Evolutionary conservation across 805 yeast species (phyloP), one percentile per base, ranked within the genome.

Genomic region (Metschnikowia lochheadii): DNA sequence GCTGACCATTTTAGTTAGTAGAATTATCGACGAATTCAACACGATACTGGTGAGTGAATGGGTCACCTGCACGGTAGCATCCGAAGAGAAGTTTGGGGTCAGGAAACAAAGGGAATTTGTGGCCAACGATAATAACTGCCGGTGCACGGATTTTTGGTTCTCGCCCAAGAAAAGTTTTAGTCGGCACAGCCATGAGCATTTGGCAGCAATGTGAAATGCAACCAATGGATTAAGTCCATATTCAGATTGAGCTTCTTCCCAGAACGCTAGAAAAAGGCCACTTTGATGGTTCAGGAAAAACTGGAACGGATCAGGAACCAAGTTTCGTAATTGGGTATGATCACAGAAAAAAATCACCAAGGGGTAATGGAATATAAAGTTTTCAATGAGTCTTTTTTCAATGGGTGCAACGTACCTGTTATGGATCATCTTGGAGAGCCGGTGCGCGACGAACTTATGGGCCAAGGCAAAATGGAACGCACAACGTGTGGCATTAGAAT

Each of bases 161-260:
- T 40, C 37, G 11, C 38, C 38, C 6, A 52, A 45, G 10, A 54
- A 56, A 29, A 48, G 50, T 2, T 44, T 47, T 13, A 56, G 52
- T 2, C 59, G 50, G 36, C 57, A 54, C 59, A 56, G 57, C 59
- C 59, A 56, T 3, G 59, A 52, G 40, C 54, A 46, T 35, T 56
- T 56, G 21, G 59, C 56, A 14, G 59, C 59, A 21, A 56, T 50
- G 38, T 50, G 57, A 23, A 56, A 56, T 3, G 57, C 56, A 5
- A 54, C 46, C 46, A 54, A 44, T 6, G 59, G 51, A 32, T 53
- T 42, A 17, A 38, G 39, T 20, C 52, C 49, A 31, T 46, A 44
- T 10, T 42, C 50, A 15, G 50, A 50, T 8, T 35, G 37, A 10
- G 36, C 47, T 26, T 53, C 46, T n/a, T 45, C 44, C 38, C 36